Conservation (phyloP, 257 asterid species). For the Perilla frutescens region DNA sequence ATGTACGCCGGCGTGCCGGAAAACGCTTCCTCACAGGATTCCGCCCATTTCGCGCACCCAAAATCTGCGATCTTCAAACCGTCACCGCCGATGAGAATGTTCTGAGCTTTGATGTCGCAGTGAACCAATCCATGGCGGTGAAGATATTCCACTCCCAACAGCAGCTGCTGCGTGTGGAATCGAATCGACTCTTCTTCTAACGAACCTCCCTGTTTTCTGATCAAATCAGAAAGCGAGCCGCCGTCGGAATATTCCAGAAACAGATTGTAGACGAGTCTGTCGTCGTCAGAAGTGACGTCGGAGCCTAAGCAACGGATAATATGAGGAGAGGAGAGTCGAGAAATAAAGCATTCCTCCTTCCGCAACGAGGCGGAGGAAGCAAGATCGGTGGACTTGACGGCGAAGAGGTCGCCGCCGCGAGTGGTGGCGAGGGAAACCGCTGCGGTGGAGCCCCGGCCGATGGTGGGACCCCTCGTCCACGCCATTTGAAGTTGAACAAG, state of each 20-base stretch:
- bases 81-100: conserved; percentile 53
- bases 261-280: conserved; percentile 48
- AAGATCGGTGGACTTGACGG: conserved; percentile 68
- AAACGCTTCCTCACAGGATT: conserved; percentile 31
- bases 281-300: conserved; percentile 43
- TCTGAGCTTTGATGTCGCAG: conserved; percentile 79
- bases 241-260: conserved; percentile 76
- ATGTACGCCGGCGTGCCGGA: conserved; percentile 88
- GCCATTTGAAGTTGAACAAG: conserved; percentile 42
- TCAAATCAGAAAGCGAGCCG: conserved; percentile 72
- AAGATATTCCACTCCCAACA: conserved; percentile 64
- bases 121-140: conserved; percentile 65
- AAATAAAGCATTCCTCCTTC: conserved; percentile 56
- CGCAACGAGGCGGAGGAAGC: conserved; percentile 51
- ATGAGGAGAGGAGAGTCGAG: conserved; percentile 67
- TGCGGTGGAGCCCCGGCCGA: conserved; percentile 88
- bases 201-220: conserved; percentile 55
- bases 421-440: conserved; percentile 66
- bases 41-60: conserved; percentile 63
- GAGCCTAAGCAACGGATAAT: conserved; percentile 64
- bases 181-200: conserved; percentile 51
- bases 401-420: conserved; percentile 57
- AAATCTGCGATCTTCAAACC: conserved; percentile 79
- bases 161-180: conserved; percentile 46
- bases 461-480: conserved; percentile 79